Base-by-base conservation (phyloP, 108 stramenopile genomes). In the Chaetoceros tenuissimus region DNA sequence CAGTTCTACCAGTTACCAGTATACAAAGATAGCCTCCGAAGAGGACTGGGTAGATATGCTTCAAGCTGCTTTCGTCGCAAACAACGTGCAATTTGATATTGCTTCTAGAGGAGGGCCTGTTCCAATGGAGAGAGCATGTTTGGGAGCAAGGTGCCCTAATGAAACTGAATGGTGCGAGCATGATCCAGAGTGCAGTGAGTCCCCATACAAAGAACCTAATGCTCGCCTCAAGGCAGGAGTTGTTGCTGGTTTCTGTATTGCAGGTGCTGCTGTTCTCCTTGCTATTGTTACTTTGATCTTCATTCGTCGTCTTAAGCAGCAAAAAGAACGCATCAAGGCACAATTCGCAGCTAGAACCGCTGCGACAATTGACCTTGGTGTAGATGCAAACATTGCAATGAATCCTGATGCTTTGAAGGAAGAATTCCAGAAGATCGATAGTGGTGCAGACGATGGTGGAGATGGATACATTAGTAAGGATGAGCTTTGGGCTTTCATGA, bases 181-280 rank as follows among this genome's bases (percentile, higher is more conserved):
- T 10, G 61, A 62, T 26, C 61, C 61, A 10, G 24, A 2, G 20
- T 62, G 61, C 25, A 24, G 40, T 2, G 30, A 28, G 1, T 53
- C 51, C 26, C 61, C 61, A 3, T 62, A 62, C 51, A 31, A 62
- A 47, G 61, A 62, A 53, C 61, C 61, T 20, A 18, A 22, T 2
- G 61, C 51, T 3, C 19, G 31, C 29, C 20, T 62, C 3, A 3
- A 27, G 21, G 25, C 51, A 23, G 31, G 61, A 2, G 51, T 28
- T 5, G 53, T 53, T 52, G 51, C 45, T 2, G 57, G 57, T 47
- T 59, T 59, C 28, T 18, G 21, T 2, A 46, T 46, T 1, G 17
- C 24, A 2, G 45, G 10, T 25, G 17, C 20, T 25, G 57, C 2
- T 47, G 17, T 59, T 5, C 44, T 59, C 26, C 21, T 23, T 1